Evolutionary conservation across 768 basidiomycete species (phyloP).

Genomic region (Hemileccinum impolitum): DNA sequence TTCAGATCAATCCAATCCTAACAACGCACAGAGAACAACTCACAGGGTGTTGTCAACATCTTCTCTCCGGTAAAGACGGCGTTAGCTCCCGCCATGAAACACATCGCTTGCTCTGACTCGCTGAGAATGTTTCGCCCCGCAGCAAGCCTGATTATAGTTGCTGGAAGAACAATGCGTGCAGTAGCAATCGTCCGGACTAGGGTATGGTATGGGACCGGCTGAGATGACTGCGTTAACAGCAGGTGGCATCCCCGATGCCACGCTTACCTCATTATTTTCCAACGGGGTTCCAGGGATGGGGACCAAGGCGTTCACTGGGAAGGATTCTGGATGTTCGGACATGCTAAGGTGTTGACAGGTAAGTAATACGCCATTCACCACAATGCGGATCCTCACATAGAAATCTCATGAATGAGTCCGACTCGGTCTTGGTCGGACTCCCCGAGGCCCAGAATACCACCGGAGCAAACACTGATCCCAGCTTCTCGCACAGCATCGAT

Average conservation of each 20-base stretch:
- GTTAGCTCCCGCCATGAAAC: constrained; percentile 98
- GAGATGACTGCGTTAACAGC: constrained; percentile 13
- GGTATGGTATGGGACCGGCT: constrained; percentile 81
- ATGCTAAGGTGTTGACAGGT: constrained; percentile 47
- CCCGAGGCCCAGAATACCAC: constrained; percentile 92
- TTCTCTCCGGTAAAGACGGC: constrained; percentile 98
- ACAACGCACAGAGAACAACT: constrained; percentile 30
- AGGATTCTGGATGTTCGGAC: constrained; percentile 97
- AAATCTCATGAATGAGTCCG: constrained; percentile 90
- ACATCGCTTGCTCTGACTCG: constrained; percentile 95
- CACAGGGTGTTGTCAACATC: constrained; percentile 96
- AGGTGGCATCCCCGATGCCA: neutral
- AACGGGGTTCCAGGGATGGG: constrained; percentile 94
- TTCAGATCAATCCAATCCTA: constrained; percentile 5
- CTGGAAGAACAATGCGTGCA: constrained; percentile 86
- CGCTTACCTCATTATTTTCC: constrained; percentile 77
- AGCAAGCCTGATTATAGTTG: constrained; percentile 91
- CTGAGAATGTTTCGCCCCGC: constrained; percentile 87
- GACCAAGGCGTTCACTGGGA: constrained; percentile 96
- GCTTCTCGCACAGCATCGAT: constrained; percentile 89
- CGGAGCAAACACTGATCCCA: constrained; percentile 96
- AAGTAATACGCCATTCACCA: constrained; percentile 1
- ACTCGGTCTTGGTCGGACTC: constrained; percentile 88
- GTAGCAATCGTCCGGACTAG: constrained; percentile 94
- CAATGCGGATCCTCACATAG: constrained; percentile 55